Percentiles rank a stretch among this genome's conserved stretches.
Conservation (phyloP, 441 rosid genomes). For the Lagerstroemia fauriei region DNA sequence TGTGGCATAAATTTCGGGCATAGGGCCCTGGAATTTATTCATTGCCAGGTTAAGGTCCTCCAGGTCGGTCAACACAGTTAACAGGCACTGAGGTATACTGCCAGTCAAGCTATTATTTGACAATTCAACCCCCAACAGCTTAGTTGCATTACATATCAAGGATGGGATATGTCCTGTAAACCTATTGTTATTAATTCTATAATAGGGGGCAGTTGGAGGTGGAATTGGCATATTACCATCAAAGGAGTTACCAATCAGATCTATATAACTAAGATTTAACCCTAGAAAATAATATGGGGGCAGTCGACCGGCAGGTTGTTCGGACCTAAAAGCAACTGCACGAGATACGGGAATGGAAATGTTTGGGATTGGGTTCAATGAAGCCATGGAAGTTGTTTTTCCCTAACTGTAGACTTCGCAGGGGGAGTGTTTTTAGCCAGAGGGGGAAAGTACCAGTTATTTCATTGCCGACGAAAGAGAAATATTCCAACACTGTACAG, state of each 20-base stretch:
- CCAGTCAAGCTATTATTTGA: neutral
- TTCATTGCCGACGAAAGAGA: neutral
- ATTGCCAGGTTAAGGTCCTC: neutral
- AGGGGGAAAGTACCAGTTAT: neutral
- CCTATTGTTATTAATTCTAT: neutral
- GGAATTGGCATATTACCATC: neutral
- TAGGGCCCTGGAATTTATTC: neutral
- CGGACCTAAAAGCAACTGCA: neutral
- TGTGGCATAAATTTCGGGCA: neutral
- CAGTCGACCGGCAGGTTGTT: neutral
- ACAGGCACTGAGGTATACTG: neutral
- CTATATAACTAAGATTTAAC: neutral
- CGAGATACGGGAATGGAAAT: neutral
- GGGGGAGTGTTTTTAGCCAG: neutral
- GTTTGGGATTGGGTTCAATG: neutral
- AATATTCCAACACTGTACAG: neutral
- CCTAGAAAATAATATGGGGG: neutral
- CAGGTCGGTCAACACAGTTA: neutral
- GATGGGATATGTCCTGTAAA: neutral
- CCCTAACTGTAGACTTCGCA: neutral
- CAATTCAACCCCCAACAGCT: neutral
- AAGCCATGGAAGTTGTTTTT: constrained; percentile 2
- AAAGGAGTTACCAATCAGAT: neutral
- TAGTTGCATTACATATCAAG: neutral
- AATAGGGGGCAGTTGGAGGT: neutral